Conservation (phyloP, 306 rosid genomes). For the Vigna unguiculata region DNA sequence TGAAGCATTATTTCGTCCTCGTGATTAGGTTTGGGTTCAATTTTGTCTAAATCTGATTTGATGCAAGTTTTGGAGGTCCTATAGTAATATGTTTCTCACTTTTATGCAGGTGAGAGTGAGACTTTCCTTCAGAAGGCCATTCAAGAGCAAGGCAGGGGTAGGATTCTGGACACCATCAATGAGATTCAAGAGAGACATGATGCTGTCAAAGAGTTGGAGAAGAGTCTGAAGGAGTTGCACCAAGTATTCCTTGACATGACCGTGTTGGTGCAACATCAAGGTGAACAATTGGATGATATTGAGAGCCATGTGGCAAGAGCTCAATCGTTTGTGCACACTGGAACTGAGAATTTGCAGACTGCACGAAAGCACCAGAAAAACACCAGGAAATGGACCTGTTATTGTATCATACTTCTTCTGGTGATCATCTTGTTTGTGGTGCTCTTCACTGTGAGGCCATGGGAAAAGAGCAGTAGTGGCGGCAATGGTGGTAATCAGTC, state of each 20-base stretch:
- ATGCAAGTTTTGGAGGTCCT: background rate
- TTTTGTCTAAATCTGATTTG: background rate
- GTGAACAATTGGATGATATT: slow-evolving; percentile 88
- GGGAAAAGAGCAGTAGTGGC: slow-evolving; percentile 40
- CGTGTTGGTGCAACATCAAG: slow-evolving; percentile 88
- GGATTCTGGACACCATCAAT: slow-evolving; percentile 83
- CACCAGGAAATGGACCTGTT: slow-evolving; percentile 88
- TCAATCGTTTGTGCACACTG: slow-evolving; percentile 69
- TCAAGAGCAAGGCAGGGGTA: slow-evolving; percentile 93
- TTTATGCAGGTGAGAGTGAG: slow-evolving; percentile 86
- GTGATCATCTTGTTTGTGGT: slow-evolving; percentile 66
- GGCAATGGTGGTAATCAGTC: slow-evolving; percentile 44
- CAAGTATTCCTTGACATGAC: slow-evolving; percentile 99
- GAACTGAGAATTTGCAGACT: slow-evolving; percentile 63
- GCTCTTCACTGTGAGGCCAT: slow-evolving; percentile 53
- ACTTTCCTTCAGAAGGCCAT: slow-evolving; percentile 96
- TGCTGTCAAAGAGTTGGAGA: slow-evolving; percentile 91
- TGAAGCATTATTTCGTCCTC: background rate
- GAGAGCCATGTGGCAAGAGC: slow-evolving; percentile 87
- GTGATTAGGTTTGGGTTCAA: background rate
- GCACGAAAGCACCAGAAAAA: slow-evolving; percentile 83
- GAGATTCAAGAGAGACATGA: slow-evolving; percentile 99
- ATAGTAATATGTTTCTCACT: slow-evolving; percentile 29
- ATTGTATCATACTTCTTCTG: slow-evolving; percentile 61
- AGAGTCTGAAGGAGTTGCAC: slow-evolving; percentile 85